Evolutionary conservation across 768 basidiomycete species (phyloP).

Genomic region (Xanthoconium purpureum): DNA sequence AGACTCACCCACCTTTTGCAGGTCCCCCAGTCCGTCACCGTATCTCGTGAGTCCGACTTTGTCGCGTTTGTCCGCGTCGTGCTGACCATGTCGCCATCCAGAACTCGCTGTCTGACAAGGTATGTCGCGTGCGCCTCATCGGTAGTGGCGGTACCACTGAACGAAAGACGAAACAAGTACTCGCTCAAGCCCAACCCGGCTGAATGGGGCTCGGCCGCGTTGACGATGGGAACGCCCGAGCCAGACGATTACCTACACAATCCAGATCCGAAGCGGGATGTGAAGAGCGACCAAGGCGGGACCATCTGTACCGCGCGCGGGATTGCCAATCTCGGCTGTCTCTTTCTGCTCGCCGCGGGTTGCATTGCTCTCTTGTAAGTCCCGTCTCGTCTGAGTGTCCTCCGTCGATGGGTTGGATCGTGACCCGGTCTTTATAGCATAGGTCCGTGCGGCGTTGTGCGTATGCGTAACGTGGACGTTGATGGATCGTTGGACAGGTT

Average conservation of each 20-base stretch:
- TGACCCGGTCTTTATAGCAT: conserved; percentile 9
- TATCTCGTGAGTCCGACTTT: conserved; percentile 20
- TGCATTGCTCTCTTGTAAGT: conserved; percentile 58
- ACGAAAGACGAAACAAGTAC: conserved; percentile 29
- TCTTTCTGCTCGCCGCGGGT: conserved; percentile 50
- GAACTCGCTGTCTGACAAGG: conserved; percentile 31
- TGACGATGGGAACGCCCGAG: conserved; percentile 46
- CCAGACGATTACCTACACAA: conserved; percentile 64
- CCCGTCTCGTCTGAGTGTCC: background rate
- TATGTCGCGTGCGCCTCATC: background rate
- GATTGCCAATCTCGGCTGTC: conserved; percentile 63
- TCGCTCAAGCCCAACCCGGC: conserved; percentile 42
- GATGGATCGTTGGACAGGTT: conserved; percentile 31
- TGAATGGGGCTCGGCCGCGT: conserved; percentile 46
- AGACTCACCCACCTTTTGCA: conserved; percentile 6
- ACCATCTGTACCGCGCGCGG: conserved; percentile 61
- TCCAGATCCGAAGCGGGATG: conserved; percentile 55
- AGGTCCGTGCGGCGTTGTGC: conserved; percentile 5
- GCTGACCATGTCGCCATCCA: conserved; percentile 2
- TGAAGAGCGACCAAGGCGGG: conserved; percentile 54
- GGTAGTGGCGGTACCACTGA: background rate
- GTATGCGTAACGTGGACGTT: background rate
- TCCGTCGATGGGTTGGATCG: background rate
- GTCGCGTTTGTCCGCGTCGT: background rate
- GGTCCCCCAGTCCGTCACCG: conserved; percentile 29